Evolutionary conservation across 345 rosid genomes (phyloP).

Genomic region (Schrenkiella parvula): DNA sequence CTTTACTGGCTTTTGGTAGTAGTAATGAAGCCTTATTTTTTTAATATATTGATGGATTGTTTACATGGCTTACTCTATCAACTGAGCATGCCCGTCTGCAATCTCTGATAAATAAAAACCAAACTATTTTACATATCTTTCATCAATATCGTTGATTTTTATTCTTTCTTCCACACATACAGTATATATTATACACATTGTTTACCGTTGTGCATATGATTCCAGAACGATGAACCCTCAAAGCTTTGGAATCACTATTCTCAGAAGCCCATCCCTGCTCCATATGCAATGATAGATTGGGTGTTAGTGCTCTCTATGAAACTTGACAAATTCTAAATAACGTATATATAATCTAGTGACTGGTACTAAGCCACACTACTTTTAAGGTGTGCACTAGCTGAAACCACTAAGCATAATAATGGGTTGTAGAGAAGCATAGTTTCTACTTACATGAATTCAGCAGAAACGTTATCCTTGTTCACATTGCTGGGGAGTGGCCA

Average conservation of each 20-base stretch:
- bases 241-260: constrained; percentile 51
- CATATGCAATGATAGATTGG: not conserved
- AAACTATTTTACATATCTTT: constrained; percentile 22
- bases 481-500: constrained; percentile 69
- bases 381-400: not conserved
- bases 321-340: not conserved
- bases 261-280: constrained; percentile 61
- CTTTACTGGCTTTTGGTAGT: constrained; percentile 1
- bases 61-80: constrained; percentile 21
- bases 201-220: constrained; percentile 14
- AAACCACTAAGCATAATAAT: not conserved
- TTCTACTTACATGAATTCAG: constrained; percentile 67
- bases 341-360: not conserved
- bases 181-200: not conserved
- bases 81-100: constrained; percentile 10
- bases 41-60: constrained; percentile 12
- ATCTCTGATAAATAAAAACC: constrained; percentile 17
- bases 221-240: constrained; percentile 33
- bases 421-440: constrained; percentile 1
- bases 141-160: not conserved
- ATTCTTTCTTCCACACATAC: not conserved
- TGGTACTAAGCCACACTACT: not conserved
- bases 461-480: constrained; percentile 56
- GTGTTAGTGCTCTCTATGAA: not conserved
- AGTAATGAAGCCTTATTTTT: not conserved